Evolutionary conservation across 805 yeast species (phyloP).

Genomic region (Zygosaccharomyces bisporus): DNA sequence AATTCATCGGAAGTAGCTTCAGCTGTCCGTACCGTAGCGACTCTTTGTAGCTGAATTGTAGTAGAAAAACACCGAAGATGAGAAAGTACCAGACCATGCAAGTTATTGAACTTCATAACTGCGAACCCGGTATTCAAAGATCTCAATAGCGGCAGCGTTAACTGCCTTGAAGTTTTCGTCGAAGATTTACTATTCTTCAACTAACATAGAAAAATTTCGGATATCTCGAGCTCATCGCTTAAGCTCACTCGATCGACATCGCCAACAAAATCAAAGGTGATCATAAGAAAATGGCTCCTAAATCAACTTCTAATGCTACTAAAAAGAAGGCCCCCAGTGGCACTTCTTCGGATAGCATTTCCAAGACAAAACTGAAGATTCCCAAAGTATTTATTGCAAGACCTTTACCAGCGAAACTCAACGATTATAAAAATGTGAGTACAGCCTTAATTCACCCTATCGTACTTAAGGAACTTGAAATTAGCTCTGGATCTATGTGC

Average conservation of each 20-base stretch:
- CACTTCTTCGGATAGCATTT: constrained; percentile 17
- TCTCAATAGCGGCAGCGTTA: neutral
- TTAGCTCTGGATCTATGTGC: constrained; percentile 45
- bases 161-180: neutral
- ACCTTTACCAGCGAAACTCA: constrained; percentile 31
- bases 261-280: neutral
- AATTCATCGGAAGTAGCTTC: neutral
- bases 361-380: constrained; percentile 34
- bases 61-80: neutral
- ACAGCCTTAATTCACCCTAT: constrained; percentile 43
- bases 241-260: neutral
- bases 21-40: neutral
- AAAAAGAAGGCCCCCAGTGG: constrained; percentile 30
- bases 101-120: too few species aligned
- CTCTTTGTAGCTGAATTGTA: neutral
- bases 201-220: constrained; percentile 6
- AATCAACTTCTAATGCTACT: constrained; percentile 24
- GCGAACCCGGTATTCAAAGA: too few species aligned
- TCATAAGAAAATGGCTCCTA: constrained; percentile 28
- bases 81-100: too few species aligned
- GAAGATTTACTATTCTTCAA: neutral
- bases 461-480: constrained; percentile 46
- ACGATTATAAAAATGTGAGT: constrained; percentile 33
- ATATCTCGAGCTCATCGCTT: constrained; percentile 14
- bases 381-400: constrained; percentile 41